Conservation (phyloP, 345 rosid species). For the Aquilaria yunnanensis region DNA sequence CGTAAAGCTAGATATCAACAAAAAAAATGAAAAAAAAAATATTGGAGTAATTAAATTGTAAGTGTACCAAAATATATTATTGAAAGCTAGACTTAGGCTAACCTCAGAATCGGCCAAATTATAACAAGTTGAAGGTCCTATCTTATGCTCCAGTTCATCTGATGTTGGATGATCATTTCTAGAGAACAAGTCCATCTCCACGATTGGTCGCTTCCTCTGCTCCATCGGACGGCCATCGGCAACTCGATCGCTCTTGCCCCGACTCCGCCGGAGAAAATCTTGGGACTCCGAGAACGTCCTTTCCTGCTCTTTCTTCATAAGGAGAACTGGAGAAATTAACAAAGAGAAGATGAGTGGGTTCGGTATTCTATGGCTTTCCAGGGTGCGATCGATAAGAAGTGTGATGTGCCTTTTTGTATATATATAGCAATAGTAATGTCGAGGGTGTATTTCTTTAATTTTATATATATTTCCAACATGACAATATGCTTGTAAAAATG, state of each 20-base stretch:
- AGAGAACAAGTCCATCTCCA: constrained; percentile 85
- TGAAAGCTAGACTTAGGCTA: constrained; percentile 38
- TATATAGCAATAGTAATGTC: too few species aligned
- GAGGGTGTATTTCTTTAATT: too few species aligned
- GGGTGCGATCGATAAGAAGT: too few species aligned
- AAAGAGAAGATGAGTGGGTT: neutral
- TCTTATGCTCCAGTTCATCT: constrained; percentile 20
- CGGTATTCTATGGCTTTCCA: too few species aligned
- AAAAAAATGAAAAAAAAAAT: neutral
- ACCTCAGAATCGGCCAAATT: constrained; percentile 22
- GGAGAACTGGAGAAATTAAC: constrained; percentile 37
- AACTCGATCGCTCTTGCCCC: constrained; percentile 14
- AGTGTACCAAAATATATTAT: neutral
- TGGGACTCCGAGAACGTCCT: constrained; percentile 51
- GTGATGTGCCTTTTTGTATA: too few species aligned
- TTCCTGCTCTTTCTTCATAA: constrained; percentile 45
- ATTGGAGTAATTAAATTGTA: neutral
- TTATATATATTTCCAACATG: too few species aligned
- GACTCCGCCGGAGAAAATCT: constrained; percentile 29
- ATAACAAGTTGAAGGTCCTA: constrained; percentile 8
- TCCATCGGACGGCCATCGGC: constrained; percentile 12
- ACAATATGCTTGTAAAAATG: too few species aligned
- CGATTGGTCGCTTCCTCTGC: constrained; percentile 30
- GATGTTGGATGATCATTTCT: constrained; percentile 23
- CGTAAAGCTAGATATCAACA: neutral